Conservation (phyloP, 2,329 filamentous ascomycete species). For the Colletotrichum neosansevieriae region DNA sequence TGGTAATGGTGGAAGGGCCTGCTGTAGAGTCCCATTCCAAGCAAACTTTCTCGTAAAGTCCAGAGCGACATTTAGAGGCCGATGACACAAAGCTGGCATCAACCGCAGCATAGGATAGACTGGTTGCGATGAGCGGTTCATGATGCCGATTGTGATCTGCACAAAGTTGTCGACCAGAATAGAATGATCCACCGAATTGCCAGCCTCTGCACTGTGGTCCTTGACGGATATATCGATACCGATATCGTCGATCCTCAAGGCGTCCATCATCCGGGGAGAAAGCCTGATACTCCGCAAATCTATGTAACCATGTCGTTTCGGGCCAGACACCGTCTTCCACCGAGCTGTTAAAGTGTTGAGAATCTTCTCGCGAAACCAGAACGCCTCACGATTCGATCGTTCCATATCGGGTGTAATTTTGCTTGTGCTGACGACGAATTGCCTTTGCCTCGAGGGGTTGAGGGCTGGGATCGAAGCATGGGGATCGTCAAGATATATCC, state of each 20-base stretch:
- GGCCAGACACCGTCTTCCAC: conserved; percentile 72
- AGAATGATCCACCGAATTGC: conserved; percentile 40
- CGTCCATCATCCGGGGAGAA: conserved; percentile 83
- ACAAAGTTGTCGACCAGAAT: conserved; percentile 72
- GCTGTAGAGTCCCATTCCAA: conserved; percentile 88
- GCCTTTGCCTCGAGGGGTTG: conserved; percentile 85
- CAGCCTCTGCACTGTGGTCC: conserved; percentile 42
- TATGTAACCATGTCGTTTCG: conserved; percentile 72
- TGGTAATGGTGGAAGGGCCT: conserved; percentile 72
- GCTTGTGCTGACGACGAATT: conserved; percentile 88
- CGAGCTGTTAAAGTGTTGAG: conserved; percentile 77
- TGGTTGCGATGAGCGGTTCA: conserved; percentile 76
- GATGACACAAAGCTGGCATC: conserved; percentile 80
- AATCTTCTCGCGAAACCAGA: conserved; percentile 91
- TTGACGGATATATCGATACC: conserved; percentile 73
- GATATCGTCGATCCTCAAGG: conserved; percentile 83
- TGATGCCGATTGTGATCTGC: conserved; percentile 76
- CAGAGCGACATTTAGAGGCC: conserved; percentile 78
- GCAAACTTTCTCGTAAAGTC: conserved; percentile 86
- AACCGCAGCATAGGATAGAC: conserved; percentile 81
- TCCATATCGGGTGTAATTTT: conserved; percentile 85
- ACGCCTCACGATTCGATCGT: conserved; percentile 81
- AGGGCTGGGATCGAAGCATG: conserved; percentile 83
- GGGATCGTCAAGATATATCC: conserved; percentile 81
- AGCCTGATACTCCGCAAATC: conserved; percentile 83